phyloP scores from a whole-genome alignment of 2,329 filamentous ascomycete species.

The Xylaria sp. region DNA sequence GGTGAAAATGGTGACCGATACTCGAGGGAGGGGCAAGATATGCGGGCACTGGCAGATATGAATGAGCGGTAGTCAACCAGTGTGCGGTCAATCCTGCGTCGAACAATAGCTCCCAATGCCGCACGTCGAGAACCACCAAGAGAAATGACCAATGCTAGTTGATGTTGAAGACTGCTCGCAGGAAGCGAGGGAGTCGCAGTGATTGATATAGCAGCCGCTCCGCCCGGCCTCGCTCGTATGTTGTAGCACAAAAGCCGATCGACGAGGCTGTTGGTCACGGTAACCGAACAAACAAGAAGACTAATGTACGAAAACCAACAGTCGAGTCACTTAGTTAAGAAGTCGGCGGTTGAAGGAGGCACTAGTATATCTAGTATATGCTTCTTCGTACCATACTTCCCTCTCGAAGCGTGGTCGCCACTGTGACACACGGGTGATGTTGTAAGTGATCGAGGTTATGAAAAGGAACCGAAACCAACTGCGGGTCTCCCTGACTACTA shows the following conservation, averaged over 20 bases:
- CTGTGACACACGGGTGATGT: constrained; percentile 26
- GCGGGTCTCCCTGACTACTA: constrained; percentile 17
- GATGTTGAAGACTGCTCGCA: background rate
- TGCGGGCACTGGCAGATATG: constrained; percentile 1
- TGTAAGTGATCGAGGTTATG: constrained; percentile 21
- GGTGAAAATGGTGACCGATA: constrained; percentile 4
- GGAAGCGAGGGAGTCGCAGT: constrained; percentile 7
- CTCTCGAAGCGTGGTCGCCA: constrained; percentile 31
- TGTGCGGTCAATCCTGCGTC: constrained; percentile 18
- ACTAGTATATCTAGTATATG: constrained; percentile 10
- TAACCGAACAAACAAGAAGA: background rate
- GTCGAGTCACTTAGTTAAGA: constrained; percentile 21
- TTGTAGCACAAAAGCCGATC: background rate
- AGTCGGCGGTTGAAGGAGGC: constrained; percentile 14
- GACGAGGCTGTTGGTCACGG: constrained; percentile 23
- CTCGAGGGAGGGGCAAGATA: constrained; percentile 14
- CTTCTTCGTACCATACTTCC: constrained; percentile 11
- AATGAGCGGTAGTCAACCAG: background rate
- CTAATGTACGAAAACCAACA: constrained; percentile 21
- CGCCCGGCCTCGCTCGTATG: background rate
- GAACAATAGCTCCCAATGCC: background rate
- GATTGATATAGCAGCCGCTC: constrained; percentile 30
- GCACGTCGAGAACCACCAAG: background rate
- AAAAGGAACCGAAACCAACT: constrained; percentile 18
- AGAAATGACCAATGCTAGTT: background rate